Evolutionary conservation across 345 rosid species (phyloP).

Genomic region (Eucalyptus polybractea): DNA sequence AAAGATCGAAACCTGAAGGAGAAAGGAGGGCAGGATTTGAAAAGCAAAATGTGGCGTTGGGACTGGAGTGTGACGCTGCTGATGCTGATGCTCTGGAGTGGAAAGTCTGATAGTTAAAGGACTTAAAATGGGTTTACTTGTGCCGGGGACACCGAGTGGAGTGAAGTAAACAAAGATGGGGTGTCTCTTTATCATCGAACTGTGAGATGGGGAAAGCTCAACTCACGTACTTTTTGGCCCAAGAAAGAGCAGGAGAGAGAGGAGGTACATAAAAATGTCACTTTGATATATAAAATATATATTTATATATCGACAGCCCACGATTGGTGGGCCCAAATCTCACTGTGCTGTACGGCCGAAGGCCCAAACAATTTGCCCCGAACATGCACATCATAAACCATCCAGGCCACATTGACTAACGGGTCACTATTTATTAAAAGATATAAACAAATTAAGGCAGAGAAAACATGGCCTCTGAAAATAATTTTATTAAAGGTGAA

Average conservation of each 20-base stretch:
- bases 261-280: background rate
- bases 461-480: background rate
- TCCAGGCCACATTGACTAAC: background rate
- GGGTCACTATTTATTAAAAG: background rate
- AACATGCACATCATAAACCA: background rate
- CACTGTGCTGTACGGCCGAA: background rate
- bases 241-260: background rate
- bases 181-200: background rate
- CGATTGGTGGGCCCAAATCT: background rate
- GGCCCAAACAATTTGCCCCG: background rate
- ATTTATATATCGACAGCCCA: background rate
- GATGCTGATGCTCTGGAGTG: background rate
- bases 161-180: background rate
- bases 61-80: no score
- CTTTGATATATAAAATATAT: no score
- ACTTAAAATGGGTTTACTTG: background rate
- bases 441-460: no score
- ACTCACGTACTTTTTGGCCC: background rate
- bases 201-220: background rate
- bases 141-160: background rate
- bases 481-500: background rate
- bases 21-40: background rate
- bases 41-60: background rate
- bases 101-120: background rate
- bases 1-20: background rate